Percentiles rank a stretch among this genome's conserved stretches.
Evolutionary conservation across 2,329 filamentous ascomycete species (phyloP).

Genomic region (Arthrobotrys musiformis): DNA sequence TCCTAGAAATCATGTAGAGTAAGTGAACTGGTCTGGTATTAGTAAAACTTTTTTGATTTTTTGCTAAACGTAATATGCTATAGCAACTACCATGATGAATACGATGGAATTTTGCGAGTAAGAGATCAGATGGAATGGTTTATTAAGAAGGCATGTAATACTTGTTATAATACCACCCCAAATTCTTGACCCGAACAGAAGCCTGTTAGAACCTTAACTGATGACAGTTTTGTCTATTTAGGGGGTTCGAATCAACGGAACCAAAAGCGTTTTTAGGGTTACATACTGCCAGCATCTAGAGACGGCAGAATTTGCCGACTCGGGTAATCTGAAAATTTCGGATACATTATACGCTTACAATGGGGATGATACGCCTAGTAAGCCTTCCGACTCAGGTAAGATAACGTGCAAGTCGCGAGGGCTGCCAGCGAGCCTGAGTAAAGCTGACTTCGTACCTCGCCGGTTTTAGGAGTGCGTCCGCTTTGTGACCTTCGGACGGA

Average conservation of each 20-base stretch:
- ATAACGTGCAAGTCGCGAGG: too few relatives aligned
- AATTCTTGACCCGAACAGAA: background rate
- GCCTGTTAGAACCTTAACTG: background rate
- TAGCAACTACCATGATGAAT: slow-evolving; percentile 11
- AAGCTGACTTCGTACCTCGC: background rate
- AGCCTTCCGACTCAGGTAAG: slow-evolving; percentile 6
- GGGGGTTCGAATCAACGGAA: slow-evolving; percentile 14
- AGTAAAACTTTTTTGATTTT: background rate
- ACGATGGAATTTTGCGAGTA: slow-evolving; percentile 13
- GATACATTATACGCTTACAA: slow-evolving; percentile 23
- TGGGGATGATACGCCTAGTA: background rate
- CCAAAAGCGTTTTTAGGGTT: slow-evolving; percentile 1
- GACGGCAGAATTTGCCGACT: background rate
- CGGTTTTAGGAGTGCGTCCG: background rate
- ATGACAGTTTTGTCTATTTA: background rate
- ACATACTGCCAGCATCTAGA: slow-evolving; percentile 16
- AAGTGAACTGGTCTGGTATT: background rate
- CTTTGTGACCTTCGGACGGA: slow-evolving; percentile 10
- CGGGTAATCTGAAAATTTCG: background rate
- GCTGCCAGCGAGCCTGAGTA: too few relatives aligned
- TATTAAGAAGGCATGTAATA: background rate
- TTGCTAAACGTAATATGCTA: background rate
- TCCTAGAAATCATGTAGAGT: background rate
- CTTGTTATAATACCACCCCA: background rate
- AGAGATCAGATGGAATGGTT: slow-evolving; percentile 29